Evolutionary conservation across 2,329 filamentous ascomycete genomes (phyloP), one percentile per base, ranked within the genome.

Genomic region (Exutisphaerella laricina): DNA sequence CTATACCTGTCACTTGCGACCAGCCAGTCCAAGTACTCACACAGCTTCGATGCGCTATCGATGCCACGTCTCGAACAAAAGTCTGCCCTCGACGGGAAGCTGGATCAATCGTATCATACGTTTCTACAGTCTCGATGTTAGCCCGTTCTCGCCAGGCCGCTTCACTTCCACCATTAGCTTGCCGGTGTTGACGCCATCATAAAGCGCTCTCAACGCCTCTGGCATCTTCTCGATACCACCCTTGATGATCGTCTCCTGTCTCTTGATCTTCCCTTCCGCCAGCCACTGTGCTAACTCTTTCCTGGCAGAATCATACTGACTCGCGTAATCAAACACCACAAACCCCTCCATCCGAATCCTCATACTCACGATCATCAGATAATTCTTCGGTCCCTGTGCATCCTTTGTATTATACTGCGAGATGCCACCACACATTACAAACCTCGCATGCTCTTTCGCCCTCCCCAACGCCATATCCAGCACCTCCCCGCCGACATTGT

Each of bases 401-500:
- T 41, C 21, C 29, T 69, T 70, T 3, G 70, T 60, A 60, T 85
- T 85, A 63, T 85, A 85, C 63, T 82, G 75, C 58, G 74, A 80
- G 65, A 86, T 85, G 8, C 51, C 71, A 29, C 82, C 83, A 66
- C 82, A 85, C 67, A 83, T 82, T 51, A 82, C 78, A 61, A 86
- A 85, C 28, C 82, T 72, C 13, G 81, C 66, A 59, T 75, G 70
- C 38, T 67, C 65, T 46, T 80, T 80, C 31, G 82, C 80, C 8
- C 79, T 70, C 3, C 62, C 65, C 20, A 87, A 70, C n/a, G 78
- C 80, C 48, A 77, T 63, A 57, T 85, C 79, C 30, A 86, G 69
- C 38, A 85, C 79, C 46, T 84, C 78, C 5, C 82, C 82, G 7
- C 82, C 82, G 16, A 84, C 79, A 66, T 85, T 85, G 63, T 85